Evolutionary conservation across 148 eudicot species (phyloP).

Genomic region (Fagopyrum esculentum): DNA sequence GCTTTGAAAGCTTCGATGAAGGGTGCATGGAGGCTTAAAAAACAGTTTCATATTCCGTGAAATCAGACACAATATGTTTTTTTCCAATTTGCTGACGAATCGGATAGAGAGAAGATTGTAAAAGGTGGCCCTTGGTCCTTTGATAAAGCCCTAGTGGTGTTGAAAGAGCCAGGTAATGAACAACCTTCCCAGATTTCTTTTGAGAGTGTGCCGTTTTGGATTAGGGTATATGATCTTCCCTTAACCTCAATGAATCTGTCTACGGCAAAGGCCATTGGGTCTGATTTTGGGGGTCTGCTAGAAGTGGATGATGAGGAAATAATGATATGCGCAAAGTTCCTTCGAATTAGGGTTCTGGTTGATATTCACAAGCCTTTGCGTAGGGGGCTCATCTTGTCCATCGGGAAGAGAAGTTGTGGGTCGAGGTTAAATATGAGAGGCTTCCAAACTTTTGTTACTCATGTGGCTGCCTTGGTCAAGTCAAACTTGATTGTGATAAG

Average conservation of each 20-base stretch:
- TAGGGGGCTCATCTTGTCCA: neutral
- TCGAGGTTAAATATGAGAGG: neutral
- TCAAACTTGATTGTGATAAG: neutral
- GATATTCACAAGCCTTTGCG: neutral
- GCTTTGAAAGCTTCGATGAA: too few relatives aligned
- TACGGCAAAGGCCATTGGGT: neutral
- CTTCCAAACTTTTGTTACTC: neutral
- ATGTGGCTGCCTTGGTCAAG: neutral
- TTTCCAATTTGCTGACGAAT: too few relatives aligned
- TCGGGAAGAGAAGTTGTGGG: neutral
- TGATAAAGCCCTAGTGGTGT: neutral
- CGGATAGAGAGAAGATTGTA: neutral
- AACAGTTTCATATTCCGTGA: too few relatives aligned
- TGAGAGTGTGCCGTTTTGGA: neutral
- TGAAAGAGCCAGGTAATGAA: neutral
- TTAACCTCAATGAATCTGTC: neutral
- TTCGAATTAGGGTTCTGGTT: neutral
- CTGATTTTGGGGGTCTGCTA: neutral
- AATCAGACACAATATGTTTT: too few relatives aligned
- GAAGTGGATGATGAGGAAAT: neutral
- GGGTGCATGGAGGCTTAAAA: too few relatives aligned
- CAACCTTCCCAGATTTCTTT: neutral
- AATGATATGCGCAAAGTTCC: neutral
- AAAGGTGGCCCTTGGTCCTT: neutral
- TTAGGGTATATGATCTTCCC: neutral